Percentiles rank a stretch among this genome's conserved stretches.
phyloP scores from a whole-genome alignment of 768 basidiomycete species.

The Neoboletus brunneissimus region DNA sequence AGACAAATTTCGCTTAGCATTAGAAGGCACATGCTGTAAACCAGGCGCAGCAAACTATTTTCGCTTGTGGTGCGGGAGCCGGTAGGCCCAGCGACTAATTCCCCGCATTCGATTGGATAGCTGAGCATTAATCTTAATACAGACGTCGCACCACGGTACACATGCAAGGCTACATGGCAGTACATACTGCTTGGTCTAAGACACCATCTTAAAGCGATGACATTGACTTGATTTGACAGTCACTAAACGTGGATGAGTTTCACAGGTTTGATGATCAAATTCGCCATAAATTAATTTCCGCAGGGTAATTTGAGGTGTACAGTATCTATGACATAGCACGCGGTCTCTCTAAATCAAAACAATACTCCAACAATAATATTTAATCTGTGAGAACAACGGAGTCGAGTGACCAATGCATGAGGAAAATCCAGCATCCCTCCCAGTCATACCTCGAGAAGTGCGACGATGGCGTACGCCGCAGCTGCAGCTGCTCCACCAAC shows the following conservation, averaged over 20 bases:
- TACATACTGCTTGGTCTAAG: neutral
- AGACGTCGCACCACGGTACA: neutral
- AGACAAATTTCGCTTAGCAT: neutral
- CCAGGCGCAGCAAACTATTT: neutral
- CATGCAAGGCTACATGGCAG: neutral
- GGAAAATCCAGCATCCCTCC: neutral
- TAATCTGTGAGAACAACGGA: neutral
- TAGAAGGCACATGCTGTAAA: neutral
- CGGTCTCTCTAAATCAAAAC: neutral
- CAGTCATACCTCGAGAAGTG: slow-evolving; percentile 39
- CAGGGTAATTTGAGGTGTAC: neutral
- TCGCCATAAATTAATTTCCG: neutral
- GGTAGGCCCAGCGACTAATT: slow-evolving; percentile 3
- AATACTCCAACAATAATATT: neutral
- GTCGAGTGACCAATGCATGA: neutral
- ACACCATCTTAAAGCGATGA: neutral
- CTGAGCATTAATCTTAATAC: neutral
- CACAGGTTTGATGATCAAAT: neutral
- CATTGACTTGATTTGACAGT: neutral
- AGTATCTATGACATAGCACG: slow-evolving; percentile 5
- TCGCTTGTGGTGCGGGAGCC: neutral
- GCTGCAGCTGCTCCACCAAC: slow-evolving; percentile 92
- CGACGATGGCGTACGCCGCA: slow-evolving; percentile 61
- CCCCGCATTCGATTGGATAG: slow-evolving; percentile 4
- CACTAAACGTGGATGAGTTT: neutral